Evolutionary conservation across 2,329 filamentous ascomycete genomes (phyloP).

Genomic region (Colletotrichum euphorbiae): DNA sequence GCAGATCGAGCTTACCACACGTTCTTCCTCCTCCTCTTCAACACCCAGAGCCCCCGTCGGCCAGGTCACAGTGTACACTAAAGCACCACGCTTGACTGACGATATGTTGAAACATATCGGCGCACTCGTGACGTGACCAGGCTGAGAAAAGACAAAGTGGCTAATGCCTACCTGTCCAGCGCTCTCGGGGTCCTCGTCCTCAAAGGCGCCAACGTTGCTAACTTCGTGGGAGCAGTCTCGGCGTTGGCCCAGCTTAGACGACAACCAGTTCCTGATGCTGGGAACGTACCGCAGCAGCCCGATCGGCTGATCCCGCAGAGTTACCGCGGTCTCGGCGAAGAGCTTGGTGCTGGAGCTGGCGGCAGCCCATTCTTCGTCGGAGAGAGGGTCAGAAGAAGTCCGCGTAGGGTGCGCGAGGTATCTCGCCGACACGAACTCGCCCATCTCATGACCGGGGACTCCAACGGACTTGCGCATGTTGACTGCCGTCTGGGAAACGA

Average conservation of each 20-base stretch:
- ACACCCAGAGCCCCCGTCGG: constrained; percentile 55
- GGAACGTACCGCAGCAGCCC: constrained; percentile 56
- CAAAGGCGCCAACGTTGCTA: constrained; percentile 57
- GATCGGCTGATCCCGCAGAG: constrained; percentile 47
- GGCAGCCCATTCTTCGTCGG: constrained; percentile 49
- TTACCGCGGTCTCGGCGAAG: constrained; percentile 48
- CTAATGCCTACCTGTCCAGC: constrained; percentile 42
- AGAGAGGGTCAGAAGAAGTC: constrained; percentile 1
- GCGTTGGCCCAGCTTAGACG: constrained; percentile 50
- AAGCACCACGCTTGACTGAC: constrained; percentile 51
- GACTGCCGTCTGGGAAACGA: constrained; percentile 53
- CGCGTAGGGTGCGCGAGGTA: constrained; percentile 44
- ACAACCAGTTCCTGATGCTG: constrained; percentile 54
- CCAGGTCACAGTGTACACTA: constrained; percentile 56
- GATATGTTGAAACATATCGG: constrained; percentile 56
- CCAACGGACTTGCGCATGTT: constrained; percentile 53
- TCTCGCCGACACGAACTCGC: constrained; percentile 48
- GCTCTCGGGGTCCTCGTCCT: constrained; percentile 35
- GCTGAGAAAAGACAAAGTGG: constrained; percentile 57
- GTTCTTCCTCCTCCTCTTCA: constrained; percentile 45
- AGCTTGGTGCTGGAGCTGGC: constrained; percentile 47
- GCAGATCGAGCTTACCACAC: constrained; percentile 34
- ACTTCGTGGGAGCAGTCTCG: constrained; percentile 57
- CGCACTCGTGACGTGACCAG: constrained; percentile 51
- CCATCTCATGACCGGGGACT: constrained; percentile 49